Percentiles rank a stretch among this genome's conserved stretches.
Evolutionary conservation across 495 filamentous ascomycete species (phyloP).

Genomic region (Podospora didyma): DNA sequence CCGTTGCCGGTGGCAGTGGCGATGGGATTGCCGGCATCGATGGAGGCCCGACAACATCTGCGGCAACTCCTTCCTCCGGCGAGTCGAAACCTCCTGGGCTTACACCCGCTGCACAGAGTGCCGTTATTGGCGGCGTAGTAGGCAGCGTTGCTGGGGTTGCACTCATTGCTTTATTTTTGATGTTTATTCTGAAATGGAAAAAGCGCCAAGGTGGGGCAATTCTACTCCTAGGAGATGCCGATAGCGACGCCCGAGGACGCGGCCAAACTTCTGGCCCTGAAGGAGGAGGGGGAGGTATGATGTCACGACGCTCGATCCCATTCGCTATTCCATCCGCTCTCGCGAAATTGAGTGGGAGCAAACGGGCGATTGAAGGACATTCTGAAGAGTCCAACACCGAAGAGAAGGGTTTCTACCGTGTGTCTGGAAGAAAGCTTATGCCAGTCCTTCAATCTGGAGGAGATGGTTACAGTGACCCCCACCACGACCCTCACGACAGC

Average conservation of each 20-base stretch:
- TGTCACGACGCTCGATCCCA: conserved; percentile 45
- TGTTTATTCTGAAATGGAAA: conserved; percentile 55
- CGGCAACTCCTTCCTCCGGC: conserved; percentile 3
- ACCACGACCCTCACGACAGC: conserved; percentile 41
- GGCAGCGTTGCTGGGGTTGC: conserved; percentile 62
- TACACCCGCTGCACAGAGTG: conserved; percentile 27
- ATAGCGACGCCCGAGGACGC: conserved; percentile 10
- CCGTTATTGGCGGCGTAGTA: conserved; percentile 61
- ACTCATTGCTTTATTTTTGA: conserved; percentile 50
- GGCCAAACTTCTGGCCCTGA: conserved; percentile 16
- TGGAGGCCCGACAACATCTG: conserved; percentile 1
- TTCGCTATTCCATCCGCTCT: conserved; percentile 55
- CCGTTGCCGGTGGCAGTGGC: conserved; percentile 7
- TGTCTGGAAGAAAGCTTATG: conserved; percentile 70
- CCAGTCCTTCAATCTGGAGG: conserved; percentile 66
- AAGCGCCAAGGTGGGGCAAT: conserved; percentile 36
- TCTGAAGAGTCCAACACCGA: conserved; percentile 35
- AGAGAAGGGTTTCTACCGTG: conserved; percentile 46
- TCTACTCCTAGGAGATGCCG: conserved; percentile 27
- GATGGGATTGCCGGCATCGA: conserved; percentile 1
- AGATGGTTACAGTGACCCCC: conserved; percentile 64
- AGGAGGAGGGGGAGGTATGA: conserved; percentile 33
- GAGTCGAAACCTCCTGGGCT: conserved; percentile 12
- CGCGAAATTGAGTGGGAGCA: conserved; percentile 42
- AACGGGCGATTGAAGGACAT: conserved; percentile 44